phyloP scores from a whole-genome alignment of 148 eudicot species.

The Nyssa sinensis region DNA sequence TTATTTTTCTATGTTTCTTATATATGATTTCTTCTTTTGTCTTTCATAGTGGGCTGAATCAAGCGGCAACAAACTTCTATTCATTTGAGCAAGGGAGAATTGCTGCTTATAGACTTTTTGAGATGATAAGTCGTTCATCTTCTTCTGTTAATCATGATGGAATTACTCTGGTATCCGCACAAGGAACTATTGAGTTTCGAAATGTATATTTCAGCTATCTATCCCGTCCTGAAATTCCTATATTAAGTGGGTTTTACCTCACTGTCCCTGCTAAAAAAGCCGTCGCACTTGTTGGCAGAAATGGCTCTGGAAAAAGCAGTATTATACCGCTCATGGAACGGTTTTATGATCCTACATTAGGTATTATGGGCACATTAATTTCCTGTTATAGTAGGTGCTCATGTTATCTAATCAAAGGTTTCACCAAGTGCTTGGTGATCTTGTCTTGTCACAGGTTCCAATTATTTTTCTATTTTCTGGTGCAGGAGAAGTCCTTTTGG shows the following conservation, averaged over 20 bases:
- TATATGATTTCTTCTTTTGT: slow-evolving; percentile 20
- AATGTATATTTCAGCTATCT: slow-evolving; percentile 96
- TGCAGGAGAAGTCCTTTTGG: slow-evolving; percentile 94
- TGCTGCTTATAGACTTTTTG: slow-evolving; percentile 96
- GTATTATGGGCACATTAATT: slow-evolving; percentile 30
- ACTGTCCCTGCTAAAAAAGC: slow-evolving; percentile 94
- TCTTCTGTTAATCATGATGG: slow-evolving; percentile 79
- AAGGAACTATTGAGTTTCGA: slow-evolving; percentile 96
- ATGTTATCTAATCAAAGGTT: not conserved
- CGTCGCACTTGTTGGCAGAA: slow-evolving; percentile 98
- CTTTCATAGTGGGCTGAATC: slow-evolving; percentile 79
- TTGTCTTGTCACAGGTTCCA: not conserved
- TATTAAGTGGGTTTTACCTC: slow-evolving; percentile 96
- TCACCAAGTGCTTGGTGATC: not conserved
- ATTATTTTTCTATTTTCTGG: slow-evolving; percentile 13
- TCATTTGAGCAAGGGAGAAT: slow-evolving; percentile 99
- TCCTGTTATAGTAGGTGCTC: slow-evolving; percentile 1
- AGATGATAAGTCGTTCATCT: slow-evolving; percentile 95
- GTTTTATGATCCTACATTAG: slow-evolving; percentile 97
- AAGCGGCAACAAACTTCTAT: slow-evolving; percentile 98
- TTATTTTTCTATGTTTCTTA: not conserved
- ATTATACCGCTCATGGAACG: slow-evolving; percentile 98
- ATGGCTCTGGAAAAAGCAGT: slow-evolving; percentile 99
- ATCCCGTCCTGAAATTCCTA: slow-evolving; percentile 97
- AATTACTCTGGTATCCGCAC: slow-evolving; percentile 56